Evolutionary conservation across 2,329 filamentous ascomycete genomes (phyloP).

Genomic region (Cytospora leucostoma): DNA sequence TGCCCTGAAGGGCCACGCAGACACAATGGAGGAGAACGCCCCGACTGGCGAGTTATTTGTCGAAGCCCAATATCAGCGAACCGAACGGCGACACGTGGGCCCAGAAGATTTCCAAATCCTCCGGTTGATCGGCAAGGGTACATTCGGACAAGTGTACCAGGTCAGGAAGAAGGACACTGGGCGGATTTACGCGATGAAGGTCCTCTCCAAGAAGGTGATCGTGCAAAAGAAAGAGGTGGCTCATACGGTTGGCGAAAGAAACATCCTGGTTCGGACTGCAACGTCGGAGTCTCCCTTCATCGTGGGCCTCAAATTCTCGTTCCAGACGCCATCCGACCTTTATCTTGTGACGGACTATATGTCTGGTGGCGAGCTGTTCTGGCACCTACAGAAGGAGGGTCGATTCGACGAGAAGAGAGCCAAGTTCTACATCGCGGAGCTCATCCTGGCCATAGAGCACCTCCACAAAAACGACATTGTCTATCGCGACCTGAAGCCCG

Average conservation of each 20-base stretch:
- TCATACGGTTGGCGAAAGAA: constrained; percentile 94
- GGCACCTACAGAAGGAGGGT: constrained; percentile 96
- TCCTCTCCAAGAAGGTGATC: constrained; percentile 98
- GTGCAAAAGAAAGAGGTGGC: constrained; percentile 99
- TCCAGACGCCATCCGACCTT: constrained; percentile 94
- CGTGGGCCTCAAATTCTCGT: constrained; percentile 96
- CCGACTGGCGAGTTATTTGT: constrained; percentile 88
- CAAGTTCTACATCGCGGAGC: constrained; percentile 98
- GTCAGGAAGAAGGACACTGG: constrained; percentile 95
- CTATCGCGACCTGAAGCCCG: constrained; percentile 94
- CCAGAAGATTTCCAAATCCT: constrained; percentile 95
- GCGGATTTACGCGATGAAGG: constrained; percentile 98
- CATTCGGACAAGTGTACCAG: constrained; percentile 97
- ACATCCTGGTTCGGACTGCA: constrained; percentile 94
- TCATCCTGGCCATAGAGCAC: constrained; percentile 93
- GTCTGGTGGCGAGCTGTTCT: constrained; percentile 97
- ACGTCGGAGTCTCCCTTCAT: constrained; percentile 97
- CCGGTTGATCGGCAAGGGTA: constrained; percentile 95
- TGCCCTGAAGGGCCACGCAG: constrained; percentile 71
- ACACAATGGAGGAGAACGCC: constrained; percentile 69
- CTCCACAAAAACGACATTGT: constrained; percentile 97
- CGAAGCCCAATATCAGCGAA: constrained; percentile 80
- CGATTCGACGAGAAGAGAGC: constrained; percentile 92
- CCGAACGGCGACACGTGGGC: constrained; percentile 87
- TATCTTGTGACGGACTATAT: constrained; percentile 99